Evolutionary conservation across 2,329 filamentous ascomycete genomes (phyloP).

Genomic region (Microsporum ferrugineum): DNA sequence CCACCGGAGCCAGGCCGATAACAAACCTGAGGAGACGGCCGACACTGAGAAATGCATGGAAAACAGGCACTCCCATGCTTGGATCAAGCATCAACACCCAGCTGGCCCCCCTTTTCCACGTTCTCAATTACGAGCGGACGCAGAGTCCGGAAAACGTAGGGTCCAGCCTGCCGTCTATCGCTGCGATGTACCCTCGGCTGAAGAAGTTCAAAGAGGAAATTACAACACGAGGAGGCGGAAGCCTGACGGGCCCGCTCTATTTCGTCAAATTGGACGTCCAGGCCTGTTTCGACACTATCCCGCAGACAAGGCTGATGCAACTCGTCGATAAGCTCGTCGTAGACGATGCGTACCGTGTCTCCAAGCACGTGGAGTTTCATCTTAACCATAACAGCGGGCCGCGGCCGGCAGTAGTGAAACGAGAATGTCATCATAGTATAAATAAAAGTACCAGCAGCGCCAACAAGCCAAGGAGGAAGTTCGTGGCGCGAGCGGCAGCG

Average conservation of each 20-base stretch:
- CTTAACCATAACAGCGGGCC: constrained; percentile 9
- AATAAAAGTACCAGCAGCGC: neutral
- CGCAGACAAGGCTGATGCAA: constrained; percentile 59
- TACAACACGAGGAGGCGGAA: constrained; percentile 39
- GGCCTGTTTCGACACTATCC: constrained; percentile 90
- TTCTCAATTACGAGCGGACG: constrained; percentile 64
- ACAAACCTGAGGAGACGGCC: constrained; percentile 64
- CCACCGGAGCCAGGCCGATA: constrained; percentile 64
- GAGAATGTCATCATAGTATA: neutral
- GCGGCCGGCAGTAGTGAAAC: neutral
- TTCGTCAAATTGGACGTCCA: constrained; percentile 90
- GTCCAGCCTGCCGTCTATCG: constrained; percentile 66
- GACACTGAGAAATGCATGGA: constrained; percentile 34
- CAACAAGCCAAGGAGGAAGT: constrained; percentile 31
- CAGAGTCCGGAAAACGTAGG: constrained; percentile 54
- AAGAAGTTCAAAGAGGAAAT: constrained; percentile 55
- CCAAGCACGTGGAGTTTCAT: constrained; percentile 63
- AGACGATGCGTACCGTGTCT: constrained; percentile 55
- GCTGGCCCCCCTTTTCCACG: constrained; percentile 61
- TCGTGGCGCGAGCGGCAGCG: constrained; percentile 43
- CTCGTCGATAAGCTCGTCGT: constrained; percentile 51
- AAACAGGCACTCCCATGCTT: constrained; percentile 44
- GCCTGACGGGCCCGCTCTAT: constrained; percentile 42
- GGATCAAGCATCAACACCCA: constrained; percentile 58
- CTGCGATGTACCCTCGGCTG: constrained; percentile 65